Percentiles rank a stretch among this genome's conserved stretches.
Conservation (phyloP, 495 filamentous ascomycete genomes). For the Trichocladium uniseriatum region DNA sequence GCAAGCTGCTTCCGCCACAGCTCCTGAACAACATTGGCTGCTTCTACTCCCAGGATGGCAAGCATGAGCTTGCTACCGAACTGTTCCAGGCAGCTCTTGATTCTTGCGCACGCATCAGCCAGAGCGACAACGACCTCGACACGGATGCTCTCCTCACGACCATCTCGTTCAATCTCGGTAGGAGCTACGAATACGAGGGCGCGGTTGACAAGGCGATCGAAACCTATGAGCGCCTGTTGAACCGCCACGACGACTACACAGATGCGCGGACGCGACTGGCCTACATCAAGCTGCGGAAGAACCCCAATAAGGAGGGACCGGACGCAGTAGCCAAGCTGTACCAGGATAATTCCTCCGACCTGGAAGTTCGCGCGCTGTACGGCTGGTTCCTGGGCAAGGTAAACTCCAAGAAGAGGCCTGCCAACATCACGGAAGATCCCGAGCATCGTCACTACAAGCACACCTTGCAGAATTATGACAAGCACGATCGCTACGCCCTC, state of each 20-base stretch:
- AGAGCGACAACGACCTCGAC: slow-evolving; percentile 60
- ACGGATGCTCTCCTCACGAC: slow-evolving; percentile 85
- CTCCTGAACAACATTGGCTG: slow-evolving; percentile 95
- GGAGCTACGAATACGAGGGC: slow-evolving; percentile 83
- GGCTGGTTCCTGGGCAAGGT: slow-evolving; percentile 82
- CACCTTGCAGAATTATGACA: slow-evolving; percentile 85
- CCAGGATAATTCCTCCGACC: slow-evolving; percentile 64
- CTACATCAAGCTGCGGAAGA: slow-evolving; percentile 79
- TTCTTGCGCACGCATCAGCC: slow-evolving; percentile 68
- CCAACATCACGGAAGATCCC: slow-evolving; percentile 77
- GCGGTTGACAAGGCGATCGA: slow-evolving; percentile 73
- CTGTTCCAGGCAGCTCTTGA: slow-evolving; percentile 82
- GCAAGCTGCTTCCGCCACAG: slow-evolving; percentile 74
- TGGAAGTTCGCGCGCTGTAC: slow-evolving; percentile 85
- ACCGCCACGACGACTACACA: slow-evolving; percentile 79
- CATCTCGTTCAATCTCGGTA: slow-evolving; percentile 90
- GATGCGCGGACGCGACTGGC: slow-evolving; percentile 81
- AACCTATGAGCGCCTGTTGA: slow-evolving; percentile 75
- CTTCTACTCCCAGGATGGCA: slow-evolving; percentile 82
- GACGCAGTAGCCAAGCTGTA: slow-evolving; percentile 74
- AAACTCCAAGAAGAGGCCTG: slow-evolving; percentile 65
- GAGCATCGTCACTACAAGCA: slow-evolving; percentile 95
- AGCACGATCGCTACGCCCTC: slow-evolving; percentile 90
- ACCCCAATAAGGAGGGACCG: slow-evolving; percentile 74
- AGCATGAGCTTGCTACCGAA: slow-evolving; percentile 67